A percentile compares a stretch with the other conserved stretches of the same genome.
phyloP scores from a whole-genome alignment of 768 basidiomycete genomes.

The Dendrothele bispora region DNA sequence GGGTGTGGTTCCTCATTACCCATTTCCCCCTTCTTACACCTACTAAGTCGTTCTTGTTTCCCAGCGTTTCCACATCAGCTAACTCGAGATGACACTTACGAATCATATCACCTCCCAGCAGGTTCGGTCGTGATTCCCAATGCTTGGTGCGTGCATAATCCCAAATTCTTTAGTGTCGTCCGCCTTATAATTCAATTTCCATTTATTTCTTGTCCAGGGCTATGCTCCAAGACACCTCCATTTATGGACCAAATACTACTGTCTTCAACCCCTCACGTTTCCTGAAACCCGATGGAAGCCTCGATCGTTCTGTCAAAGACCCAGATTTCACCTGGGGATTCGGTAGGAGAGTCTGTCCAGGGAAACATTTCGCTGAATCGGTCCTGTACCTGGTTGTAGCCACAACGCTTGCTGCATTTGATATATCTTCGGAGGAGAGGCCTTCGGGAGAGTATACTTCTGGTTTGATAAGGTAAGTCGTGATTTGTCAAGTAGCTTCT shows the following conservation, averaged over 20 bases:
- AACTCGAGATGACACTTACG: conserved; percentile 23
- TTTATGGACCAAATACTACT: conserved; percentile 29
- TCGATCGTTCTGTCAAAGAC: conserved; percentile 25
- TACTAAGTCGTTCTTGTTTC: not conserved
- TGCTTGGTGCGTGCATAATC: conserved; percentile 13
- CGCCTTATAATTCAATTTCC: not conserved
- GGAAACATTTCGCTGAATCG: conserved; percentile 6
- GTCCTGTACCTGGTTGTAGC: conserved; percentile 9
- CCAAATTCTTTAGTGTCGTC: not conserved
- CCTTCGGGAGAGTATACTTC: not conserved
- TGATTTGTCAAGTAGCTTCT: too few species aligned
- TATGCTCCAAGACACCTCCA: conserved; percentile 35
- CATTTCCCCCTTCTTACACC: too few species aligned
- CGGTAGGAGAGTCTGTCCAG: conserved; percentile 27
- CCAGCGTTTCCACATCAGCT: conserved; percentile 19
- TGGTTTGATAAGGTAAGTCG: conserved; percentile 7
- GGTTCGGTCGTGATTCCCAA: conserved; percentile 24
- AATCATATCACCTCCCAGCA: conserved; percentile 24
- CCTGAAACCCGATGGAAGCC: conserved; percentile 28
- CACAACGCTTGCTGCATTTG: conserved; percentile 7
- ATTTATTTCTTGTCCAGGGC: too few species aligned
- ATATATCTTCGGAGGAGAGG: not conserved
- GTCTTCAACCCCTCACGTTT: conserved; percentile 39
- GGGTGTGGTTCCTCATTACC: conserved; percentile 14
- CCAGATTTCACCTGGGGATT: conserved; percentile 35